Percentiles rank a stretch among this genome's conserved stretches.
These are phyloP conservation scores for Ceratonia siliqua DNA, from an alignment of 306 rosid species.

Conservation along the genomic window DNA sequence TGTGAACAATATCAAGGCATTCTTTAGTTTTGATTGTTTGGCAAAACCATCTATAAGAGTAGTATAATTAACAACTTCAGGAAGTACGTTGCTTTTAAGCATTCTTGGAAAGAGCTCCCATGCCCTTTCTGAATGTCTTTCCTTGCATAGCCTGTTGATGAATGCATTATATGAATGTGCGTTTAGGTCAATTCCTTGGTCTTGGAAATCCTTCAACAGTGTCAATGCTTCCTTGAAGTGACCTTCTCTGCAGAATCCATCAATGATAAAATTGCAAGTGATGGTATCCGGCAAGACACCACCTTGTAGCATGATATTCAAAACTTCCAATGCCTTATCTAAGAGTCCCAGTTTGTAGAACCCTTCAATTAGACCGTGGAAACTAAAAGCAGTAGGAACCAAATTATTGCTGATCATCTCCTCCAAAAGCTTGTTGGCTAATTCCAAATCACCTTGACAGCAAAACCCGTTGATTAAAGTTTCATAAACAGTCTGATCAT, in stretches of 20 bases:
- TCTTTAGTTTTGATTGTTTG: constrained; percentile 43
- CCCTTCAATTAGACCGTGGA: constrained; percentile 41
- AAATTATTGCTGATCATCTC: constrained; percentile 51
- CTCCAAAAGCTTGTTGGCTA: constrained; percentile 46
- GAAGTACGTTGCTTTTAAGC: constrained; percentile 63
- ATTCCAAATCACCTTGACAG: constrained; percentile 45
- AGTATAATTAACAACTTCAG: constrained; percentile 51
- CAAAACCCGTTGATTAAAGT: constrained; percentile 57
- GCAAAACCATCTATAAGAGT: constrained; percentile 61
- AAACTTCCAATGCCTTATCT: constrained; percentile 43
- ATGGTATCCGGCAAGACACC: constrained; percentile 48
- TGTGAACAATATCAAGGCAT: constrained; percentile 47
- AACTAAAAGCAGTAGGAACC: constrained; percentile 43
- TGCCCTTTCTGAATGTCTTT: constrained; percentile 44
- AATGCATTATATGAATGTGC: constrained; percentile 53
- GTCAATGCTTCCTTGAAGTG: constrained; percentile 49
- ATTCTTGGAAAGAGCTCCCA: constrained; percentile 63
- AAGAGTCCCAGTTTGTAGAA: constrained; percentile 48
- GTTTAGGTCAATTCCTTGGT: constrained; percentile 51
- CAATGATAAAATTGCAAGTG: constrained; percentile 57
- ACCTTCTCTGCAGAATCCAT: constrained; percentile 50
- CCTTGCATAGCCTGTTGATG: constrained; percentile 52
- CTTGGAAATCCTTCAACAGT: constrained; percentile 47
- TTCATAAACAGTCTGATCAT: constrained; percentile 50
- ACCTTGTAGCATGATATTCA: constrained; percentile 41